Evolutionary conservation across 1,284 basidiomycete genomes (phyloP).

Genomic region (Fomitiporia mediterranea): DNA sequence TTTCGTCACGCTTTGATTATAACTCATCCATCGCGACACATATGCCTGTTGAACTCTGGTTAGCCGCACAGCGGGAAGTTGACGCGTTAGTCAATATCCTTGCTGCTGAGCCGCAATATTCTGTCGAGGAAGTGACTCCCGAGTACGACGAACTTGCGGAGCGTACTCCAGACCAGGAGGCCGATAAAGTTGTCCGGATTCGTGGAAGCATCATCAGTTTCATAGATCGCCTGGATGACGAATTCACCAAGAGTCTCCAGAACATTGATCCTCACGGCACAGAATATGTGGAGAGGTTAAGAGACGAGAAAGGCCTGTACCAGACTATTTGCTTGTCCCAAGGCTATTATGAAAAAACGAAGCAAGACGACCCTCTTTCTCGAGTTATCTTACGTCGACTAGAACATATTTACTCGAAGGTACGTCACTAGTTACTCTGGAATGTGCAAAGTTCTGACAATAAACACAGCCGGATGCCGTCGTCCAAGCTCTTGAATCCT

Average conservation of each 20-base stretch:
- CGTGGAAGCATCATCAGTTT: slow-evolving; percentile 93
- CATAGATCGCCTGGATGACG: slow-evolving; percentile 95
- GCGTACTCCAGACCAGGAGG: slow-evolving; percentile 73
- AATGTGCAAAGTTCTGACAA: too few species aligned
- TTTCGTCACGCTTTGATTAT: slow-evolving; percentile 97
- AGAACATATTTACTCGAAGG: slow-evolving; percentile 99
- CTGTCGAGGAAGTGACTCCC: slow-evolving; percentile 82
- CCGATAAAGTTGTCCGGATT: slow-evolving; percentile 67
- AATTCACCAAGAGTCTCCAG: slow-evolving; percentile 97
- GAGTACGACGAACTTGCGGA: slow-evolving; percentile 94
- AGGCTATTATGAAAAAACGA: slow-evolving; percentile 82
- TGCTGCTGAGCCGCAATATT: slow-evolving; percentile 65
- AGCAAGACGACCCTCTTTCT: slow-evolving; percentile 73
- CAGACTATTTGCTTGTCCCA: slow-evolving; percentile 90
- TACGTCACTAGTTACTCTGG: slow-evolving; percentile 31
- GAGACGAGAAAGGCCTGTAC: slow-evolving; percentile 95
- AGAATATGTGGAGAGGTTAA: slow-evolving; percentile 94
- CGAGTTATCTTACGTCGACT: slow-evolving; percentile 92
- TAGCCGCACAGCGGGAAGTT: slow-evolving; percentile 82
- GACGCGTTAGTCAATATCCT: slow-evolving; percentile 84
- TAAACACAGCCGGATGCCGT: slow-evolving; percentile 81
- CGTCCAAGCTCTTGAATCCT: slow-evolving; percentile 83
- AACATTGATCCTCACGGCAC: slow-evolving; percentile 98
- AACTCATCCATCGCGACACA: slow-evolving; percentile 82
- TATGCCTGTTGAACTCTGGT: slow-evolving; percentile 94